Evolutionary conservation across 108 stramenopile species (phyloP).

Genomic region (Nannochloropsis salina): DNA sequence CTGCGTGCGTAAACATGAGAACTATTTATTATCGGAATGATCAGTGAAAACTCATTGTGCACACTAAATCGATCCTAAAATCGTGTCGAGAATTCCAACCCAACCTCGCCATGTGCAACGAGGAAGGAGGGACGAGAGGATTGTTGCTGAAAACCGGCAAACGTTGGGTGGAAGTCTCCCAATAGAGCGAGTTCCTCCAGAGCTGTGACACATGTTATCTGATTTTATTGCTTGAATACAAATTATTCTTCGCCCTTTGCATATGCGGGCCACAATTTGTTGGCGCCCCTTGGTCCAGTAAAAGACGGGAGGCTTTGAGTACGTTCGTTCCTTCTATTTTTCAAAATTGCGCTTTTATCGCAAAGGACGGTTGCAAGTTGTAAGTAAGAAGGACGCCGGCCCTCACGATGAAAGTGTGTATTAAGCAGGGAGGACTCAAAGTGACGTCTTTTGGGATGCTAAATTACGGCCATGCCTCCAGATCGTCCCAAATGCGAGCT

Average conservation of each 20-base stretch:
- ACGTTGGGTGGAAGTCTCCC: not conserved
- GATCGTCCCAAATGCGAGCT: too few species aligned
- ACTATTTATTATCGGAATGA: too few species aligned
- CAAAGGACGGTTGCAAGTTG: too few species aligned
- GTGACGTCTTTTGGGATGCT: too few species aligned
- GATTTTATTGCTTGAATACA: not conserved
- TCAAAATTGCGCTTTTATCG: not conserved
- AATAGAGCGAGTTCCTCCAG: not conserved
- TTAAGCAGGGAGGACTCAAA: too few species aligned
- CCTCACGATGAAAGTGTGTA: too few species aligned
- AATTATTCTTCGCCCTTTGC: not conserved
- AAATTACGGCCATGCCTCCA: too few species aligned
- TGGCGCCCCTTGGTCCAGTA: not conserved
- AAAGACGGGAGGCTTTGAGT: not conserved
- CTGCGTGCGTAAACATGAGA: too few species aligned
- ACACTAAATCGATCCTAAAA: not conserved
- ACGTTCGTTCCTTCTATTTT: conserved; percentile 14
- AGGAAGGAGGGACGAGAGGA: not conserved
- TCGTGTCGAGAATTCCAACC: not conserved
- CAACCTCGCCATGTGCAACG: not conserved
- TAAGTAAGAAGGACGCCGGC: too few species aligned
- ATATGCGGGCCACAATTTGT: not conserved
- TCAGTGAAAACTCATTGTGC: too few species aligned
- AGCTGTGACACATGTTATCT: not conserved
- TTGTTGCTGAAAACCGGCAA: not conserved